Evolutionary conservation across 2,329 filamentous ascomycete species (phyloP).

Genomic region (Diaporthe vexans): DNA sequence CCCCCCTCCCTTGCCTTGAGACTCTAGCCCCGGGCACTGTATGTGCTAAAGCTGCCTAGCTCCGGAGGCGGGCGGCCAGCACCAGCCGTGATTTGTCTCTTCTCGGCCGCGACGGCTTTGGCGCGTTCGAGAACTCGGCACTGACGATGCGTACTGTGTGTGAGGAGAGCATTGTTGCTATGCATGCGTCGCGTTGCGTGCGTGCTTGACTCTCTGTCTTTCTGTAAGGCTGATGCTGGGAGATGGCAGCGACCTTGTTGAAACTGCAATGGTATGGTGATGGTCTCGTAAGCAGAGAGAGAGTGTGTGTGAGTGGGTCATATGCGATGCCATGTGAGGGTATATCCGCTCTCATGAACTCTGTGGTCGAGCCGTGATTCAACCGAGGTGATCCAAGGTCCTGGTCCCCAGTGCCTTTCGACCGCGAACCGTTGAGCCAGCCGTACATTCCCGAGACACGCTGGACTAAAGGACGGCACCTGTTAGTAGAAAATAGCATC

Average conservation of each 20-base stretch:
- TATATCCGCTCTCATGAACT: not conserved
- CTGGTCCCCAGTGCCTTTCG: not conserved
- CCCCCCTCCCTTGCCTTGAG: conserved; percentile 11
- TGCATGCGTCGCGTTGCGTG: not conserved
- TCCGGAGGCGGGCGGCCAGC: conserved; percentile 7
- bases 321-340: not conserved
- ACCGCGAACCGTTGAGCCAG: not conserved
- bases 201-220: not conserved
- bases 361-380: not conserved
- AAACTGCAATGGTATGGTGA: conserved; percentile 5
- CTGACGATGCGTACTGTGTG: not conserved
- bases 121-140: conserved; percentile 18
- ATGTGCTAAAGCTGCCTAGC: conserved; percentile 19
- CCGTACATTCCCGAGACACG: not conserved
- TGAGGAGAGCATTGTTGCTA: not conserved
- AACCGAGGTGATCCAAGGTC: not conserved
- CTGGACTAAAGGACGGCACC: not conserved
- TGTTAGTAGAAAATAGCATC: not conserved
- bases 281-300: not conserved
- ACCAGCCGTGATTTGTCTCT: conserved; percentile 13
- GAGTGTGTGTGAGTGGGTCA: too few relatives aligned
- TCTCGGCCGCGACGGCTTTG: conserved; percentile 2
- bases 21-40: conserved; percentile 36
- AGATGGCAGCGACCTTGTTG: not conserved
- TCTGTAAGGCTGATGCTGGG: conserved; percentile 16